Evolutionary conservation across 164 flowering plant species (phyloP).

Genomic region (Stephania cephalantha): DNA sequence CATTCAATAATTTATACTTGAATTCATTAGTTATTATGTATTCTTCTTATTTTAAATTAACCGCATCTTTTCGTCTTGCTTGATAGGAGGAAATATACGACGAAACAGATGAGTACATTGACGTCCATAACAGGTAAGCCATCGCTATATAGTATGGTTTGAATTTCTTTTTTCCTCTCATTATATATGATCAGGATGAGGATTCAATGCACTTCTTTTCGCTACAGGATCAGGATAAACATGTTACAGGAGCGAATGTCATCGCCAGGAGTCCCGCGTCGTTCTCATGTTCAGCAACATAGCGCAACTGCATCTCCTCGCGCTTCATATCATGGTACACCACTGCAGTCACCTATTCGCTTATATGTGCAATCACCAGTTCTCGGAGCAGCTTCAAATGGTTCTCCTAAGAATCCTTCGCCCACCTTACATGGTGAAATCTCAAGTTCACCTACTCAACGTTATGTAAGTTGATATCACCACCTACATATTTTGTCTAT

Average conservation of each 20-base stretch:
- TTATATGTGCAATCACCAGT: conserved; percentile 33
- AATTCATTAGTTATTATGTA: background rate
- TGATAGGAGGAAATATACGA: conserved; percentile 58
- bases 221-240: conserved; percentile 29
- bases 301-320: conserved; percentile 36
- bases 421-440: conserved; percentile 23
- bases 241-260: conserved; percentile 19
- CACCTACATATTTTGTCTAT: background rate
- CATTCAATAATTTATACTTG: background rate
- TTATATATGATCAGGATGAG: background rate
- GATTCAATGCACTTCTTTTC: background rate
- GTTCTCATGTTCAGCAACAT: conserved; percentile 19
- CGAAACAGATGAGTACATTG: conserved; percentile 65
- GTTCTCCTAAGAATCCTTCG: conserved; percentile 29
- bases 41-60: background rate
- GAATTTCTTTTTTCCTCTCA: background rate
- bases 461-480: conserved; percentile 20
- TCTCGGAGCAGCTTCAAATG: conserved; percentile 20
- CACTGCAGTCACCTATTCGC: conserved; percentile 37
- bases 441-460: conserved; percentile 22
- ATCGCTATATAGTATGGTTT: background rate
- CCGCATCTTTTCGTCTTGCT: conserved; percentile 9
- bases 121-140: conserved; percentile 50
- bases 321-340: conserved; percentile 30
- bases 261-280: conserved; percentile 23